These are phyloP conservation scores for Inga oerstediana DNA, from an alignment of 306 rosid species.

Conservation along the genomic window DNA sequence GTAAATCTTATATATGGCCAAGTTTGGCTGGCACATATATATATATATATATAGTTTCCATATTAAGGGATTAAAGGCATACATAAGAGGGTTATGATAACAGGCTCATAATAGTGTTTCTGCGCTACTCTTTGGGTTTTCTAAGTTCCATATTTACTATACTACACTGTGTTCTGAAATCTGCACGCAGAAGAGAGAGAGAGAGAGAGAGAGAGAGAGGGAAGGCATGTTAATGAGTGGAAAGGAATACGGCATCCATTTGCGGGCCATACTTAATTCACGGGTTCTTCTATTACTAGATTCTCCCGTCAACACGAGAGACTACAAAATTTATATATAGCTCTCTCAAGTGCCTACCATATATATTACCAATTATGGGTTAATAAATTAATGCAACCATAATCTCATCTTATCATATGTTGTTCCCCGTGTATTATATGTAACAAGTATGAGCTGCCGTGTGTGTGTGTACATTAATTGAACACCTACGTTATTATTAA, in stretches of 20 bases:
- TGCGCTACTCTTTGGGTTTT: constrained; percentile 33
- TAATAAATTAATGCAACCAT: background rate
- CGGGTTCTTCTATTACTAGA: constrained; percentile 82
- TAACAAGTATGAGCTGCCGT: background rate
- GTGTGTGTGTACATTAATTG: background rate
- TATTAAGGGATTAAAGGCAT: constrained; percentile 28
- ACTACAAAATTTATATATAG: constrained; percentile 8
- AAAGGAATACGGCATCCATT: constrained; percentile 44
- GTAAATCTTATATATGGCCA: background rate
- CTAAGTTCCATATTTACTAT: background rate
- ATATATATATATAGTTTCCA: background rate
- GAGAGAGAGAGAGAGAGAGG: background rate
- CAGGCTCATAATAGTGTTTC: constrained; percentile 42
- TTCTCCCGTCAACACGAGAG: constrained; percentile 45
- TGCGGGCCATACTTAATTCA: constrained; percentile 80
- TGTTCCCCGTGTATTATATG: background rate
- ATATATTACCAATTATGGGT: background rate
- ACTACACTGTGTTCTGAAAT: constrained; percentile 37
- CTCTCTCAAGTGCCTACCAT: constrained; percentile 9
- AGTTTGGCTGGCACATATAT: background rate
- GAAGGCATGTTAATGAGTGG: constrained; percentile 38
- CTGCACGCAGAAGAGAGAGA: constrained; percentile 50
- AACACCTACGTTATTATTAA: background rate
- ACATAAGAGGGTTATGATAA: constrained; percentile 40
- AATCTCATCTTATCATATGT: background rate